Percentiles rank a stretch among this genome's conserved stretches.
Evolutionary conservation across 129 eudicot genomes (phyloP).

Genomic region (Cynara cardunculus): DNA sequence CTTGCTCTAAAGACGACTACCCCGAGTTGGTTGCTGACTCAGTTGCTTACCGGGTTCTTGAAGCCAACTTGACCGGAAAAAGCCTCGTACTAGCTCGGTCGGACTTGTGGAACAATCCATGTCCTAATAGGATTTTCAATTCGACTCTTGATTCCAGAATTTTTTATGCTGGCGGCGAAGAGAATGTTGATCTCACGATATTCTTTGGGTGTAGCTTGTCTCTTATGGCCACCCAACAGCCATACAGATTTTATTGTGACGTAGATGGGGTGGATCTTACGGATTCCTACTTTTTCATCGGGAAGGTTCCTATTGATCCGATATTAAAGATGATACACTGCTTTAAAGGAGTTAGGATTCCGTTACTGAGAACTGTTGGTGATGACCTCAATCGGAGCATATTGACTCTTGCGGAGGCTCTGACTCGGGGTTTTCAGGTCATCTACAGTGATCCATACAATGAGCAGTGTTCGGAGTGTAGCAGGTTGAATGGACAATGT

Average conservation of each 20-base stretch:
- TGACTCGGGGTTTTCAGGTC: conserved; percentile 53
- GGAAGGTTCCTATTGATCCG: conserved; percentile 54
- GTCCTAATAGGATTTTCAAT: conserved; percentile 41
- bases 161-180: conserved; percentile 12
- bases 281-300: conserved; percentile 43
- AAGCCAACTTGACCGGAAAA: conserved; percentile 31
- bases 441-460: conserved; percentile 38
- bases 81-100: conserved; percentile 34
- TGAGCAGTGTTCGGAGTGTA: conserved; percentile 41
- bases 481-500: conserved; percentile 37
- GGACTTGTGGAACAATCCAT: conserved; percentile 49
- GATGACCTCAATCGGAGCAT: conserved; percentile 18
- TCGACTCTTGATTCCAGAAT: conserved; percentile 39
- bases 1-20: conserved; percentile 25
- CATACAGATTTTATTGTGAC: conserved; percentile 38
- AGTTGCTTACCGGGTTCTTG: conserved; percentile 45
- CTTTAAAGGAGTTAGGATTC: conserved; percentile 30
- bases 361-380: conserved; percentile 25
- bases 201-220: conserved; percentile 52
- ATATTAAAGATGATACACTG: conserved; percentile 37
- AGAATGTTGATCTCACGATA: conserved; percentile 38
- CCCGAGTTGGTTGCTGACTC: conserved; percentile 39
- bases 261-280: conserved; percentile 32
- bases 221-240: conserved; percentile 10
- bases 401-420: conserved; percentile 41